Base-by-base conservation (phyloP, 2,329 filamentous ascomycete species). In the Verticillium dahliae region DNA sequence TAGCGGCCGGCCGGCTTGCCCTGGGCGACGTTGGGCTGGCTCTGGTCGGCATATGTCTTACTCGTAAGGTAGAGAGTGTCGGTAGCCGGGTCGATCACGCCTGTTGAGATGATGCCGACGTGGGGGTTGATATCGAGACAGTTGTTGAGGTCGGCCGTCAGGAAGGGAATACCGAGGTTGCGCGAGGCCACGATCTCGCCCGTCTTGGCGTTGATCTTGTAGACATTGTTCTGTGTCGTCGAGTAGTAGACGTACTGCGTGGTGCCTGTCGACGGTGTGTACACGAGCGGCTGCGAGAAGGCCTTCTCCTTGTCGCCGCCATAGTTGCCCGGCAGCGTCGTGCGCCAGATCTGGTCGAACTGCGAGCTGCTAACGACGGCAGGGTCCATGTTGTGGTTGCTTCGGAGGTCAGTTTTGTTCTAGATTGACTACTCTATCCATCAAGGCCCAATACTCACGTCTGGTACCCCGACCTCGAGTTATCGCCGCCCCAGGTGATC, bases 321-420 rank as follows among this genome's bases (percentile, higher is more conserved):
- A 69, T 84, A 86, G 34, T 73, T 77, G 10, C 83, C 83, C 0
- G 83, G 81, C 1, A 86, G 74, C 0, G 68, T 57, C 1, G 79
- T 80, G 67, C 76, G 78, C 74, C 83, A 86, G 4, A 85, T 70
- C 61, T 84, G 79, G n/a, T 78, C 80, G 63, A 86, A 87, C 57
- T 81, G 76, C 2, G 78, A 69, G 59, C 81, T 82, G 50, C 74
- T 78, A 2, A 87, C 82, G 6, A 85, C 73, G 10, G 80, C 75
- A 1, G 85, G 85, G 67, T 87, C 83, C 79, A 87, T 82, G 70
- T 87, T 87, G 68, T 87, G 84, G 67, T 85, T 86, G 14, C 70
- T 72, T 50, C 6, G 10, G 18, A 22, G 37, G 34, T 57, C 33
- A 33, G 13, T 14, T 3, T 34, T 15, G 18, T 22, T 22, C 18